Base-by-base conservation (phyloP, 2,329 filamentous ascomycete genomes). In the Sporothrix phasma region DNA sequence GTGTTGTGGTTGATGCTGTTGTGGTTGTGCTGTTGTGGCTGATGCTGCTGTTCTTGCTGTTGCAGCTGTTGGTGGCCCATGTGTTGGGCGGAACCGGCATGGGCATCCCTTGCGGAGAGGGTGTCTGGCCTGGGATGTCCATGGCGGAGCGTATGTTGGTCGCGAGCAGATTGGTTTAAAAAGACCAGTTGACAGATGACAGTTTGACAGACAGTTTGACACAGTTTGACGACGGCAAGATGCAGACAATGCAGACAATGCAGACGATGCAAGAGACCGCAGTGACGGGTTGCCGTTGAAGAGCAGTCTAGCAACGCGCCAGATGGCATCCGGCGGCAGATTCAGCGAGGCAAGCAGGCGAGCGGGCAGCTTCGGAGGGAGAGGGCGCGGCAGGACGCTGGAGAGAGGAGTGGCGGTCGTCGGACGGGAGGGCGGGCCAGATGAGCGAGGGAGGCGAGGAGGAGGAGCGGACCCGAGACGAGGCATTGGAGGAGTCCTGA, bases 1-100 rank as follows among this genome's bases (percentile, higher is more conserved):
- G 82, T 84, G 68, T 84, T 73, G 73, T 84, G 85, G 68, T 84
- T 84, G 68, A 85, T 85, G 68, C 84, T 84, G 68, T 34, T 45
- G 24, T 15, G 54, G 61, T 3, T 62, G 34, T 22, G 13, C n/a
- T 62, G 61, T 3, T 62, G 34, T 22, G 13, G 49, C 51, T 62
- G 64, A 5, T 54, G 41, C 39, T 53, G 64, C 4, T 13, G 26
- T 24, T 62, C 39, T 4, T 62, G 37, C 31, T 49, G 62, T 31
- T 64, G 64, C n/a, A 46, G 41, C 17, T 58, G 64, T n/a, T 60
- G 62, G 13, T 31, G 34, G 15, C 24, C 6, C 29, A 53, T 24
- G 7, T 47, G 58, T 24, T 61, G 56, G 51, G 64, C 43, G 54
- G 54, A n/a, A 62, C 68, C 68, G 64, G 68, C 69, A 69, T 72